Base-by-base conservation (phyloP, 129 eudicot genomes). In the Artemisia annua region DNA sequence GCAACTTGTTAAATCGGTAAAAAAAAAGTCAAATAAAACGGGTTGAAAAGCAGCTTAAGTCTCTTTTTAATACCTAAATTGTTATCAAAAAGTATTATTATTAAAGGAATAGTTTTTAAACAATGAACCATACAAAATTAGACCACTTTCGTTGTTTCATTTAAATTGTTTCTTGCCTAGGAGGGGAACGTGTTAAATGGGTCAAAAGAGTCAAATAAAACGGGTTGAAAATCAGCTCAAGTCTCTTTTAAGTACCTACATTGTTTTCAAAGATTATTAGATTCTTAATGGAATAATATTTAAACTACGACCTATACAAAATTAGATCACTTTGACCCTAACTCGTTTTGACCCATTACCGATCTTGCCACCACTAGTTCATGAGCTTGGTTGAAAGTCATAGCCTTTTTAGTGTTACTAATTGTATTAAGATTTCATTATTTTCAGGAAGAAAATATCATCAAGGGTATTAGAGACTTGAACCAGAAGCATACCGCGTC, bases 381-480 rank as follows among this genome's bases (percentile, higher is more conserved):
- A 39, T 39, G 46, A 39, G 11, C 11, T 39, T 39, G 10, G 46
- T 39, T 39, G 46, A 39, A 39, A 39, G 10, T 7, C 46, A 7
- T 39, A 39, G 44, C 35, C n/a, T 43, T 14, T 72, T 52, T 7
- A 22, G 13, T 0, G 16, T 17, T 59, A 4, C 60, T 46, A 67
- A 8, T 22, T 22, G 3, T 13, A 22, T 8, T 3, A 11, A 2
- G 20, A 48, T 50, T 15, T 22, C 49, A 12, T 48, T 56, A 22
- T 30, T 51, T 76, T 28, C 69, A 87, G 93, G 93, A 82, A 82
- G 81, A 80, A 71, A 78, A 74, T 39, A 48, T 87, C 49, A 14
- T 58, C 78, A 87, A 85, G 69, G 96, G 96, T n/a, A 75, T 85
- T 28, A 70, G 90, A 44, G 93, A 85, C 46, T 48, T 89, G 67